A percentile compares a stretch with the other conserved stretches of the same genome.
Conservation (phyloP, 257 asterid species). For the Solanum dulcamara region DNA sequence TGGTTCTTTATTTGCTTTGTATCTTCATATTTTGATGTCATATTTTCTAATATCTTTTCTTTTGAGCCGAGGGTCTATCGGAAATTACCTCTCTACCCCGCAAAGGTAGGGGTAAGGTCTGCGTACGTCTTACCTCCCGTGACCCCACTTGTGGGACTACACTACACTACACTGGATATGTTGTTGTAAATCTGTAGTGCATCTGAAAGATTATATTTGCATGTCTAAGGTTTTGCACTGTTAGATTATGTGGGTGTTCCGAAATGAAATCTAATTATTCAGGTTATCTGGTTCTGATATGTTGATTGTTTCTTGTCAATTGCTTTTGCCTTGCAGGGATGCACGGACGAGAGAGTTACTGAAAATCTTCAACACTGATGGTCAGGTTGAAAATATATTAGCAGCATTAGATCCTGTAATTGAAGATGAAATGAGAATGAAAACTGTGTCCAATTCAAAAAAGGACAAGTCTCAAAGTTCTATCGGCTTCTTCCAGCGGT, state of each 20-base stretch:
- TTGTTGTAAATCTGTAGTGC: neutral
- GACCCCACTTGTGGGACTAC: neutral
- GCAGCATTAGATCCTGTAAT: constrained; percentile 30
- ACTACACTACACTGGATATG: neutral
- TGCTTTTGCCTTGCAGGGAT: constrained; percentile 51
- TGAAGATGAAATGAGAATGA: constrained; percentile 71
- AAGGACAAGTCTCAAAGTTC: constrained; percentile 68
- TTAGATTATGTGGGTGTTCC: neutral
- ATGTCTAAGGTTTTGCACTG: neutral
- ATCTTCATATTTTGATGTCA: neutral
- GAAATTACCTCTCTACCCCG: neutral
- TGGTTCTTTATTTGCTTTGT: neutral
- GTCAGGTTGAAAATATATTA: constrained; percentile 70
- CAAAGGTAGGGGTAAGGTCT: neutral
- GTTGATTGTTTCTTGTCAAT: constrained; percentile 2
- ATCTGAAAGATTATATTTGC: neutral
- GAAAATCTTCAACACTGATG: constrained; percentile 75
- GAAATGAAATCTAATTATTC: neutral
- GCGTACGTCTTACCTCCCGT: neutral
- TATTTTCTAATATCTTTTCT: neutral
- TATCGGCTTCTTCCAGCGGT: constrained; percentile 81
- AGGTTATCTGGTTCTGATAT: neutral
- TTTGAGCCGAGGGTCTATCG: neutral
- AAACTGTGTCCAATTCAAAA: constrained; percentile 31
- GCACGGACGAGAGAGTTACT: constrained; percentile 75